phyloP scores from a whole-genome alignment of 257 asterid genomes.

The Nicotiana obtusifolia region DNA sequence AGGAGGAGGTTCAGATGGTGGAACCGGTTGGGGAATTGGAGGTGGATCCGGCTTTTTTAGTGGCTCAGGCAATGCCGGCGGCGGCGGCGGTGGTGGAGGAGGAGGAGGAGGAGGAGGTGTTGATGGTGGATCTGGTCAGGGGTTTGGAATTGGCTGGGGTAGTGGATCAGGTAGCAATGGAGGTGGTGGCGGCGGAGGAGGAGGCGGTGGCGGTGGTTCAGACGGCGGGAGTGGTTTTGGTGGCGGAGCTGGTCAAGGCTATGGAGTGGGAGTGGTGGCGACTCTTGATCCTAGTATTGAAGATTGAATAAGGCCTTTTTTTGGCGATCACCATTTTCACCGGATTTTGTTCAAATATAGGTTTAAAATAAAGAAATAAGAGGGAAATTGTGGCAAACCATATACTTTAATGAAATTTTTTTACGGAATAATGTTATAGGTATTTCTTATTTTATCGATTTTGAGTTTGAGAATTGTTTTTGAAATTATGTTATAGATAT shows the following conservation, averaged over 20 bases:
- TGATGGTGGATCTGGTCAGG: neutral
- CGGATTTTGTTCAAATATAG: neutral
- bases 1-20: neutral
- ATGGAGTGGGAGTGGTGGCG: neutral
- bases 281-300: neutral
- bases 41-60: neutral
- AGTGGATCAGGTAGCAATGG: neutral
- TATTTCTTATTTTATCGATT: too few relatives aligned
- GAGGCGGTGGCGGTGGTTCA: neutral
- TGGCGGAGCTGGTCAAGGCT: neutral
- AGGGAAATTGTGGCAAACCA: neutral
- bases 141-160: neutral
- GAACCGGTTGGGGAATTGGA: neutral
- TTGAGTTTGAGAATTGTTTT: too few relatives aligned
- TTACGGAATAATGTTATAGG: neutral
- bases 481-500: too few relatives aligned
- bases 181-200: neutral
- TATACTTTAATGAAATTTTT: neutral
- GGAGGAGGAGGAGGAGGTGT: neutral
- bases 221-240: neutral
- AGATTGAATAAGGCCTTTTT: too few relatives aligned
- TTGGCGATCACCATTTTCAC: neutral
- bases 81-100: rapidly evolving
- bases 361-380: neutral
- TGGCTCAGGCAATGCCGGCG: neutral